Evolutionary conservation across 2,329 filamentous ascomycete genomes (phyloP).

Genomic region (Ophiostoma tasmaniense): DNA sequence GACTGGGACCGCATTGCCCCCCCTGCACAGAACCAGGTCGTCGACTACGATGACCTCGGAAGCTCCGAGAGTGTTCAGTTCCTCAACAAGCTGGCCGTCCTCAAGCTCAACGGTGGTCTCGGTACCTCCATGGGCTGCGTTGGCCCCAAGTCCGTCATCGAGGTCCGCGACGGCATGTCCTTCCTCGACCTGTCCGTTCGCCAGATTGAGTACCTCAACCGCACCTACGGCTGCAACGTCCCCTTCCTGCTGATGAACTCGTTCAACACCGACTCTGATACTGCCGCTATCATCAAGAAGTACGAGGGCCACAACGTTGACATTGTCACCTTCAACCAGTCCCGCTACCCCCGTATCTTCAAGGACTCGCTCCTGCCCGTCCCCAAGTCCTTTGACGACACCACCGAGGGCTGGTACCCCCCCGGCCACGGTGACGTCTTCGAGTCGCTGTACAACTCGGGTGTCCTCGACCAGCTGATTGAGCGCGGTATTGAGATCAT

Average conservation of each 20-base stretch:
- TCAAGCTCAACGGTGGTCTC: conserved; percentile 98
- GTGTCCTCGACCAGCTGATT: conserved; percentile 91
- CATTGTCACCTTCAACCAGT: conserved; percentile 99
- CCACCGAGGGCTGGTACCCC: conserved; percentile 96
- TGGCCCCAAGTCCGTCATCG: conserved; percentile 97
- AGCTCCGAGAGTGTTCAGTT: conserved; percentile 88
- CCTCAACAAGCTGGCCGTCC: conserved; percentile 92
- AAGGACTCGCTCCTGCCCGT: conserved; percentile 97
- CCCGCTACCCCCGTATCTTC: conserved; percentile 91
- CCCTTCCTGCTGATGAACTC: conserved; percentile 99
- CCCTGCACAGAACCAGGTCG: conserved; percentile 85
- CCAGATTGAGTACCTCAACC: conserved; percentile 98
- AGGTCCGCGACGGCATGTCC: conserved; percentile 99
- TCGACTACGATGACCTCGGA: conserved; percentile 84
- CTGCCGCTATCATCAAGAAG: conserved; percentile 99
- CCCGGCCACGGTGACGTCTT: conserved; percentile 99
- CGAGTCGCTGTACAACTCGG: conserved; percentile 98
- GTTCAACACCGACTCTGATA: conserved; percentile 99
- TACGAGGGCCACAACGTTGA: conserved; percentile 99
- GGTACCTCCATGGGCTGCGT: conserved; percentile 99
- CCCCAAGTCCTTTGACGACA: conserved; percentile 77
- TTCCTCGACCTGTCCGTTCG: conserved; percentile 98
- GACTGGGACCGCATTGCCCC: conserved; percentile 97
- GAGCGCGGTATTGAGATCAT: conserved; percentile 93
- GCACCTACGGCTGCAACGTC: conserved; percentile 93